Base-by-base conservation (phyloP, 2,329 filamentous ascomycete species). In the Pseudogymnoascus sp. region DNA sequence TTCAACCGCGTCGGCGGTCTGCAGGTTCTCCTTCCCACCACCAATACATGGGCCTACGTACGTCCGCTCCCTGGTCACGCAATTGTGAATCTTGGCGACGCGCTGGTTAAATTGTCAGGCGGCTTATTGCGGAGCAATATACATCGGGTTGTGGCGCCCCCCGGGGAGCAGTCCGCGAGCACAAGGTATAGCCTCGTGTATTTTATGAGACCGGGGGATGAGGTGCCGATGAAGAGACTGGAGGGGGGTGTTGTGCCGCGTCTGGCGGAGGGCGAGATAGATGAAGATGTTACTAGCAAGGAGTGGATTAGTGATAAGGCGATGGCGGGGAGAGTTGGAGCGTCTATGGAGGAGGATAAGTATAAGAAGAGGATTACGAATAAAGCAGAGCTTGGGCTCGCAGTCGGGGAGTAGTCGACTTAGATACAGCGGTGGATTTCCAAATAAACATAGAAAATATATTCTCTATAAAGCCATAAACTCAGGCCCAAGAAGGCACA, bases 141-240 rank as follows among this genome's bases (percentile, higher is more conserved):
- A n/a, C 74, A 75, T 66, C 68, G 74, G 1, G 73, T 75, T 11
- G 70, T 73, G 1, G 68, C 65, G 21, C 70, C 74, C 0, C 74
- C 72, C 13, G 73, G 69, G 3, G 59, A 67, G 14, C 70, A 72
- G 59, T 68, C 62, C 1, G 53, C 26, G 2, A 61, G 66, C 19
- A 68, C 64, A 5, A 73, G 82, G 62, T 81, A 79, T 68, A 82
- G 80, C 70, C 66, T 84, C 19, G 81, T 83, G 8, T 84, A 84
- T 68, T 84, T 84, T 70, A 73, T 76, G 29, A 70, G 82, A 65
- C 81, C 81, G 2, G 79, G 77, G 67, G 77, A 82, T 71, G 73
- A 78, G 24, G 76, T 81, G 1, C 38, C 67, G 10, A 59, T 71
- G 63, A 66, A 60, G 37, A 42, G 67, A n/a, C 37, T 71, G 37